Conservation (phyloP, 352 stramenopile species). For the Peronosclerospora sorghi region DNA sequence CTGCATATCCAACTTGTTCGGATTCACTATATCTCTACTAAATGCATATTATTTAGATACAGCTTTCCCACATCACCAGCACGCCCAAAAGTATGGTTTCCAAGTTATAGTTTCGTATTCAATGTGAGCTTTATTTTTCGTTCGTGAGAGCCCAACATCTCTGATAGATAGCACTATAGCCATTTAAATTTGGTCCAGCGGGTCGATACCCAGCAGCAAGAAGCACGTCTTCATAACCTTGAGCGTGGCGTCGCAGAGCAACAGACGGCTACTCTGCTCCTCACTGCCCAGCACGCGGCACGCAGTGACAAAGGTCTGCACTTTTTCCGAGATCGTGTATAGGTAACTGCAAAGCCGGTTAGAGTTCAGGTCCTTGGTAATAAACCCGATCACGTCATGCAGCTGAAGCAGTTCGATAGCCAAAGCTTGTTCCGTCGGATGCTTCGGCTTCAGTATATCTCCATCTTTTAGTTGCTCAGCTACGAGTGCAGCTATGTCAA, state of each 20-base stretch:
- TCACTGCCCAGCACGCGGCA: conserved; percentile 93
- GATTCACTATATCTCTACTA: not conserved
- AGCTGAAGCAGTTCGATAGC: conserved; percentile 93
- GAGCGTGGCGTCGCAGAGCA: conserved; percentile 93
- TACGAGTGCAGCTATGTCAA: conserved; percentile 69
- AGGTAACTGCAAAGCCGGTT: conserved; percentile 98
- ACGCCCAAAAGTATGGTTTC: conserved; percentile 18
- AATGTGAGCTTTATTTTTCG: too few relatives aligned
- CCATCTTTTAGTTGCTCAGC: conserved; percentile 30
- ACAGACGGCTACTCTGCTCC: conserved; percentile 92
- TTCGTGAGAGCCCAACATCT: conserved; percentile 1
- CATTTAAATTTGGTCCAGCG: conserved; percentile 92
- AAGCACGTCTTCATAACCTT: conserved; percentile 93
- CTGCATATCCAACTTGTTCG: conserved; percentile 16
- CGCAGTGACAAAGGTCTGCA: conserved; percentile 97
- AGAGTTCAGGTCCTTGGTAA: conserved; percentile 92
- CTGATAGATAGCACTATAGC: too few relatives aligned
- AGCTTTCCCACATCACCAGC: conserved; percentile 13
- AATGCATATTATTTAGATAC: conserved; percentile 18
- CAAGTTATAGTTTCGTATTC: conserved; percentile 7
- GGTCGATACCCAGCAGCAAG: conserved; percentile 87
- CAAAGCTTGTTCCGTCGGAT: conserved; percentile 86
- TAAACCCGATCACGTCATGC: conserved; percentile 90
- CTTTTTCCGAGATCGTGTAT: conserved; percentile 94
- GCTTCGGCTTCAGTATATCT: conserved; percentile 50